phyloP scores from a whole-genome alignment of 306 rosid species.

The Pyrus bretschneideri region DNA sequence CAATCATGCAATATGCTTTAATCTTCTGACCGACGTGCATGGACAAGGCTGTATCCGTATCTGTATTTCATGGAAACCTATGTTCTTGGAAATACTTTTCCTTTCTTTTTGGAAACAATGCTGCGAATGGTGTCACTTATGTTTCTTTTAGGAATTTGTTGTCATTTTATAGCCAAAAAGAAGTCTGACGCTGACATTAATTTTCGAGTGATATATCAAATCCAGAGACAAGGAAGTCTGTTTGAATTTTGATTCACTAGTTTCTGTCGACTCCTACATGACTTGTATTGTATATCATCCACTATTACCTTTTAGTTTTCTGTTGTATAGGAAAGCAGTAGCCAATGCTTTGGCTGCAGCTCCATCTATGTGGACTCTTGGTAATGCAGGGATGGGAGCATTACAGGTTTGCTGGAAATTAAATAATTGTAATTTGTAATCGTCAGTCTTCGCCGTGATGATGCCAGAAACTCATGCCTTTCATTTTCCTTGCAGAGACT shows the following conservation, averaged over 20 bases:
- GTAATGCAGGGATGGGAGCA: constrained; percentile 99
- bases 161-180: not conserved
- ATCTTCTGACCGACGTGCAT: not conserved
- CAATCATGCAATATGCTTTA: constrained; percentile 8
- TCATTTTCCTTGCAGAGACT: constrained; percentile 60
- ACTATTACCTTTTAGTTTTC: not conserved
- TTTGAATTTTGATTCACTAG: not conserved
- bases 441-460: not conserved
- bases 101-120: not conserved
- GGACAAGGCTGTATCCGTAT: not conserved
- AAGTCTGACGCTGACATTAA: not conserved
- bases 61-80: not conserved
- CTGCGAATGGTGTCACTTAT: not conserved
- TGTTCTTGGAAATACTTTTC: not conserved
- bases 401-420: constrained; percentile 46
- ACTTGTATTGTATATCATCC: not conserved
- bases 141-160: too few species aligned
- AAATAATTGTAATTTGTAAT: too few species aligned
- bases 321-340: constrained; percentile 54
- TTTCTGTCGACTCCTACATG: not conserved
- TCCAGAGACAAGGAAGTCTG: not conserved
- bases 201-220: not conserved
- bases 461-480: constrained; percentile 6
- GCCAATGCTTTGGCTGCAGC: constrained; percentile 89
- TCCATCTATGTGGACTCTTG: constrained; percentile 96